These are phyloP conservation scores for Ceratocystis cacaofunesta DNA, from an alignment of 2,329 filamentous ascomycete species.

Conservation along the genomic window DNA sequence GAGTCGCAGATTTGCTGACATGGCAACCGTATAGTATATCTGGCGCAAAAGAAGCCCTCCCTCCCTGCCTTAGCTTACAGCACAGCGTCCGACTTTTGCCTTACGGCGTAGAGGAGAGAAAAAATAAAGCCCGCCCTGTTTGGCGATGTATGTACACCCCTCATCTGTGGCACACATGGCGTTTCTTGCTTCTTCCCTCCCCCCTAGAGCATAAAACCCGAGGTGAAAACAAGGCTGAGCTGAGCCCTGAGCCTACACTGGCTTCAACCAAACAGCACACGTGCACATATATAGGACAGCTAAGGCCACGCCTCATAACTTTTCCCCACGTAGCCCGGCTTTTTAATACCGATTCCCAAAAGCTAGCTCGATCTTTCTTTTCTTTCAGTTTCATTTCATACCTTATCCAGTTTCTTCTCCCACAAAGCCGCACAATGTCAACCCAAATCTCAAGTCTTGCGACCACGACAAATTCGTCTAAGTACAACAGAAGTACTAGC, in stretches of 20 bases:
- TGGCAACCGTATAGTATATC: not conserved
- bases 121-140: not conserved
- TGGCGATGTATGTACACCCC: not conserved
- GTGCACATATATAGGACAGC: not conserved
- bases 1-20: not conserved
- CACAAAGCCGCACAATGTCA: not conserved
- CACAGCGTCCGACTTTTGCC: not conserved
- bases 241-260: not conserved
- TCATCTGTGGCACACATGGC: not conserved
- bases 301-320: not conserved
- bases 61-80: not conserved
- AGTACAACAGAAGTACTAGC: not conserved
- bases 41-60: not conserved
- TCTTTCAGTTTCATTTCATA: not conserved
- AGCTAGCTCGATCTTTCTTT: not conserved
- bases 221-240: not conserved
- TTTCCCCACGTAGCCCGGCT: not conserved
- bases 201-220: not conserved
- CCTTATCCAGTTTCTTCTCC: not conserved
- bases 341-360: not conserved
- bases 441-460: not conserved
- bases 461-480: not conserved
- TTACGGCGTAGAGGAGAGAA: not conserved
- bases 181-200: not conserved
- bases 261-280: not conserved